These are phyloP conservation scores for Papiliotrema terrestris DNA, from an alignment of 1,284 basidiomycete species.

Conservation along the genomic window DNA sequence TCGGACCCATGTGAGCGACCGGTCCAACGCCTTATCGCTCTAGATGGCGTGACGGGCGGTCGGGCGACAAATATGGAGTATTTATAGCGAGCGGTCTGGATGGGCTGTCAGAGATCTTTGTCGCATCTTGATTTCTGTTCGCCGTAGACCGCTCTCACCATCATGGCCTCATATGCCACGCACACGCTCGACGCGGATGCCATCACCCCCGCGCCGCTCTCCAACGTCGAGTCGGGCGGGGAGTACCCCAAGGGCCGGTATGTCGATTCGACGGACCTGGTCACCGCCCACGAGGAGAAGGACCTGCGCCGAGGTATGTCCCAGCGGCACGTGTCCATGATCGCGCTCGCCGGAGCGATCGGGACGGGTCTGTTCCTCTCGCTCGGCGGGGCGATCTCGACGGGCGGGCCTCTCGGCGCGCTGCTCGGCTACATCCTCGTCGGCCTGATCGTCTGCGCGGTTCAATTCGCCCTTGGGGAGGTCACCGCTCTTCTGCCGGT, in stretches of 20 bases:
- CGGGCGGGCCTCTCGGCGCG: conserved; percentile 46
- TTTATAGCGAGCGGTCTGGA: no score
- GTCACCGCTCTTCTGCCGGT: conserved; percentile 23
- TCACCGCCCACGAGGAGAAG: conserved; percentile 14
- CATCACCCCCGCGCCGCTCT: not conserved
- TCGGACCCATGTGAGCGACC: no score
- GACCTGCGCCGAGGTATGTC: conserved; percentile 21
- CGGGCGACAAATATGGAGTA: no score
- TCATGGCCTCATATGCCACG: not conserved
- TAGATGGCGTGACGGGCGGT: not conserved
- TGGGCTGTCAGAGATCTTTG: not conserved
- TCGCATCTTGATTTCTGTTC: not conserved
- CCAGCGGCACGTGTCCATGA: conserved; percentile 32
- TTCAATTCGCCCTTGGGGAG: conserved; percentile 28
- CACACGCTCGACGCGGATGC: not conserved
- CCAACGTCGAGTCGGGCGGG: not conserved
- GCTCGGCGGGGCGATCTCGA: conserved; percentile 39
- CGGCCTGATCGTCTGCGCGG: conserved; percentile 24
- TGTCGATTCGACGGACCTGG: not conserved
- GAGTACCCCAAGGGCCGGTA: not conserved
- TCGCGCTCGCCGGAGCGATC: conserved; percentile 49
- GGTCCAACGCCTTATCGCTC: not conserved
- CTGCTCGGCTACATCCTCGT: conserved; percentile 17
- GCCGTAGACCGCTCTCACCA: not conserved
- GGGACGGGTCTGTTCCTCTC: conserved; percentile 57